Percentiles rank a stretch among this genome's conserved stretches.
These are phyloP conservation scores for Chaetomiaceae sp. DNA, from an alignment of 2,329 filamentous ascomycete species.

Conservation along the genomic window DNA sequence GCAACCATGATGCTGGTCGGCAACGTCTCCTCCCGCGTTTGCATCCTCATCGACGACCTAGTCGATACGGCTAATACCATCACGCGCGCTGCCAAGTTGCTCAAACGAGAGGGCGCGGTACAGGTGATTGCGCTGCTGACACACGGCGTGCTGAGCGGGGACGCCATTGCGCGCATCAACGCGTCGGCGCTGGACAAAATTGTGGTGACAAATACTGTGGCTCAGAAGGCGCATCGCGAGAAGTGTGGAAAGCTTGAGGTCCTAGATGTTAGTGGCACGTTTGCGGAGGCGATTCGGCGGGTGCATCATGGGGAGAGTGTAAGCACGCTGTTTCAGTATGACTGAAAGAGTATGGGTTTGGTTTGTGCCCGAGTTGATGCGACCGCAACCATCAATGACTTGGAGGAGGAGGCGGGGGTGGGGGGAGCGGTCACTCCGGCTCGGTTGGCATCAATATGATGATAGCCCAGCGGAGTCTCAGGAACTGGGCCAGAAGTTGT, in stretches of 20 bases:
- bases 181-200: conserved; percentile 88
- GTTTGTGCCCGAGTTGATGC: no score
- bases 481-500: not conserved
- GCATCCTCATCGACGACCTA: conserved; percentile 91
- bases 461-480: no score
- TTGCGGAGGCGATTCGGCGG: conserved; percentile 90
- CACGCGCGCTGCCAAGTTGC: conserved; percentile 89
- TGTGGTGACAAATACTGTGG: conserved; percentile 90
- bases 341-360: conserved; percentile 41
- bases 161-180: conserved; percentile 91
- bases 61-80: conserved; percentile 97
- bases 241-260: conserved; percentile 85
- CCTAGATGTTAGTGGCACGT: conserved; percentile 82
- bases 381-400: no score
- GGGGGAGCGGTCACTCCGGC: not conserved
- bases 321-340: conserved; percentile 85
- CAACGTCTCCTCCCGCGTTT: conserved; percentile 64
- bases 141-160: conserved; percentile 89
- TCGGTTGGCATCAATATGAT: not conserved
- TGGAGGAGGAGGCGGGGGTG: not conserved
- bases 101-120: conserved; percentile 88
- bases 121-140: conserved; percentile 88
- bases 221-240: conserved; percentile 70
- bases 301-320: conserved; percentile 98
- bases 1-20: conserved; percentile 84